These are phyloP conservation scores for Linum tenue DNA, from an alignment of 345 rosid species.

Conservation along the genomic window DNA sequence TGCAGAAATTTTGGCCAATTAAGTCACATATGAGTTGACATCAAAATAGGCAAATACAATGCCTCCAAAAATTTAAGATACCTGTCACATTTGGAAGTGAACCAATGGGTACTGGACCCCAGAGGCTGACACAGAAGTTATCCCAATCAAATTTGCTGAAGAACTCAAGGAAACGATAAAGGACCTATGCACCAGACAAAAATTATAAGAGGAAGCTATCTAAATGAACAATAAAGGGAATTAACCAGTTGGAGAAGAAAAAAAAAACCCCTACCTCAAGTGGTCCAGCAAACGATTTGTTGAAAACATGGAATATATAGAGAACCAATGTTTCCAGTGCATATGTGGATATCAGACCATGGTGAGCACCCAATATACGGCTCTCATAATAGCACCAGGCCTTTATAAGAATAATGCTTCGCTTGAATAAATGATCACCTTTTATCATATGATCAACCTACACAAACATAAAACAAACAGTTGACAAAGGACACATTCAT, in stretches of 20 bases:
- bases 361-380: slow-evolving; percentile 82
- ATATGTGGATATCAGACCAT: slow-evolving; percentile 76
- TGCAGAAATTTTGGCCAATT: background rate
- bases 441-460: slow-evolving; percentile 65
- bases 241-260: background rate
- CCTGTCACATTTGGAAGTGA: slow-evolving; percentile 35
- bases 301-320: slow-evolving; percentile 61
- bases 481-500: background rate
- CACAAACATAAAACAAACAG: slow-evolving; percentile 5
- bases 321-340: slow-evolving; percentile 73
- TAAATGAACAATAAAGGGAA: background rate
- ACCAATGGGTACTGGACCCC: slow-evolving; percentile 55
- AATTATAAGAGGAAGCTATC: background rate
- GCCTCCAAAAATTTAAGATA: background rate
- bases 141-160: slow-evolving; percentile 82
- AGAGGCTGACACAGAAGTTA: slow-evolving; percentile 43
- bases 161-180: slow-evolving; percentile 63
- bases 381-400: slow-evolving; percentile 98
- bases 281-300: slow-evolving; percentile 60
- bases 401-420: slow-evolving; percentile 64
- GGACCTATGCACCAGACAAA: slow-evolving; percentile 37
- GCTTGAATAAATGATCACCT: slow-evolving; percentile 77
- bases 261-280: slow-evolving; percentile 52
- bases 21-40: too few relatives aligned
- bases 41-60: background rate